Evolutionary conservation across 2,329 filamentous ascomycete species (phyloP), one percentile per base, ranked within the genome.

Genomic region (Ophiostoma himal-ulmi): DNA sequence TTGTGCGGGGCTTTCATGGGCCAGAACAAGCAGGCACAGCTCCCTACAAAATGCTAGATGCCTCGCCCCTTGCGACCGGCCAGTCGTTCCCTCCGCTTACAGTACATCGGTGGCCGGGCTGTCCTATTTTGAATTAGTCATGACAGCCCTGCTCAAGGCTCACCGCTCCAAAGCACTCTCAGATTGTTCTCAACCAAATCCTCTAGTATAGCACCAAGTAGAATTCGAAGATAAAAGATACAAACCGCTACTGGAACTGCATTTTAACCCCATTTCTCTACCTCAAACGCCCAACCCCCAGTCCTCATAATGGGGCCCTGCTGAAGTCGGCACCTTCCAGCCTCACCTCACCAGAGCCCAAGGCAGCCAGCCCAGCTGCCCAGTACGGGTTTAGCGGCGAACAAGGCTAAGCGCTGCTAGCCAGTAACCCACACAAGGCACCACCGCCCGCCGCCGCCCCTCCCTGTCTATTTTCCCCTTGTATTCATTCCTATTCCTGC

Each of bases 361-460:
- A 62, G 57, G 57, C 62, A 65, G 62, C 60, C 60, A 57, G 52
- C 52, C 52, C 52, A 26, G 52, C 52, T 22, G 52, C 22, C 54
- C 13, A 34, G 54, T 30, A 26, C 54, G 57, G 57, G 26, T 62
- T 62, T 67, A 67, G 65, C 39, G 65, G 37, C 36, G 64, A 66
- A 26, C 17, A n/a, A 66, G 64, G 22, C 39, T 67, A 67, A 41
- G 65, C 65, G 62, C 36, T 39, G n/a, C 20, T 39, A 48, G 44
- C 17, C 44, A 48, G 44, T 20, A 39, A 39, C 65, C 37, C 39
- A 39, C 22, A 39, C 39, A 44, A 44, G 20, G 39, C 39, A 22
- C 65, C 65, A 67, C 65, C 37, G 39, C 65, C n/a, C 39, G 62
- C 62, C 62, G 65, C 65, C 65, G 30, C 65, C 65, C 48, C 65